Evolutionary conservation across 1,284 basidiomycete genomes (phyloP), one percentile per base, ranked within the genome.

Genomic region (Earliella scabrosa): DNA sequence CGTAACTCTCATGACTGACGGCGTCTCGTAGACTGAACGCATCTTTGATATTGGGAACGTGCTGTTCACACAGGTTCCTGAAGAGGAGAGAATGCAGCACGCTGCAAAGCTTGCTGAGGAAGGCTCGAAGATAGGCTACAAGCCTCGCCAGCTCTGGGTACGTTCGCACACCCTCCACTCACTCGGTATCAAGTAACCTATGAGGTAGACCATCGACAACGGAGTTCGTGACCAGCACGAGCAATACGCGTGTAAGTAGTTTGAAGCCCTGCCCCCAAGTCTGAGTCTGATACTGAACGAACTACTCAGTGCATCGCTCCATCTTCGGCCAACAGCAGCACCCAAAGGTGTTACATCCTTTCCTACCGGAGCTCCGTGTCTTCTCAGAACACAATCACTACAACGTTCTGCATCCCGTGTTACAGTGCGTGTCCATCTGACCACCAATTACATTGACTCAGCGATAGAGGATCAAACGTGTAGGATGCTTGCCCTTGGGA

Each of bases 41-140:
- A 79, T 87, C 35, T 82, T 87, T 57, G 82, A 86, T 62, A 83
- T 89, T 50, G 85, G 83, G 21, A 78, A 89, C 58, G 63, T 87
- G 13, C 79, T 86, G 0, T 85, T 90, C 62, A 65, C 78, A 0
- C 70, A 73, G 38, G 83, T 87, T 1, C 58, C 66, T 7, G 73
- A 78, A 0, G 80, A 82, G 35, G 88, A 90, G 64, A 90, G 89
- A 68, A 66, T 71, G 49, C 66, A 66, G 20, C 85, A 85, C 61
- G 72, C 68, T 16, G 78, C 70, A 0, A 54, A 44, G 40, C 77
- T 79, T 45, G 80, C 82, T 50, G 73, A 74, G 45, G 76, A 74
- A 0, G 82, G 83, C 6, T 80, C 82, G 2, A 86, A 78, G 57
- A 77, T 82, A 61, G 86, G 85, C 2, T 88, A 87, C 60, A 87